Conservation (phyloP, 805 yeast species). For the Pichia phayaonensis region DNA sequence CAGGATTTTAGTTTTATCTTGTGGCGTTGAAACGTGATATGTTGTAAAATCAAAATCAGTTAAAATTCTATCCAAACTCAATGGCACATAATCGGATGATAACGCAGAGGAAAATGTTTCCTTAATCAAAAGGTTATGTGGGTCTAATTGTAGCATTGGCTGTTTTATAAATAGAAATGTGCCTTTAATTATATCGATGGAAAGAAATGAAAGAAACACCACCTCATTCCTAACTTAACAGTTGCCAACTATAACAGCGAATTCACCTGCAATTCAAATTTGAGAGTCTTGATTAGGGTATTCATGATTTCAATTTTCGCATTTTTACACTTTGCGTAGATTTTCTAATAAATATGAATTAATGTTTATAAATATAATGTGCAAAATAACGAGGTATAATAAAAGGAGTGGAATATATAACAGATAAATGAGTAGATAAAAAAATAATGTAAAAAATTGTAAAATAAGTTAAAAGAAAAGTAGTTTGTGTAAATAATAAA, state of each 20-base stretch:
- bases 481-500: too few species aligned
- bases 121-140: constrained; percentile 73
- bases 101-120: constrained; percentile 72
- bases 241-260: neutral
- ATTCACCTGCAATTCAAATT: neutral
- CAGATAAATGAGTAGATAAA: neutral
- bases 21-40: constrained; percentile 87
- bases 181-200: neutral
- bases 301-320: neutral
- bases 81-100: constrained; percentile 37
- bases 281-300: neutral
- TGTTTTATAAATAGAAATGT: neutral
- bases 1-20: constrained; percentile 54
- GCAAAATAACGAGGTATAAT: neutral
- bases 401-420: neutral
- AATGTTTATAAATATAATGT: neutral
- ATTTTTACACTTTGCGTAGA: neutral
- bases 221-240: neutral
- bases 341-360: neutral
- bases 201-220: neutral
- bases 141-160: constrained; percentile 76
- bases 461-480: neutral
- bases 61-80: constrained; percentile 72
- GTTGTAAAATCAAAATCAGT: constrained; percentile 96
- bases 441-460: neutral